These are phyloP conservation scores for Trebouxia sp. DNA, from an alignment of 139 green algal species.

Conservation along the genomic window DNA sequence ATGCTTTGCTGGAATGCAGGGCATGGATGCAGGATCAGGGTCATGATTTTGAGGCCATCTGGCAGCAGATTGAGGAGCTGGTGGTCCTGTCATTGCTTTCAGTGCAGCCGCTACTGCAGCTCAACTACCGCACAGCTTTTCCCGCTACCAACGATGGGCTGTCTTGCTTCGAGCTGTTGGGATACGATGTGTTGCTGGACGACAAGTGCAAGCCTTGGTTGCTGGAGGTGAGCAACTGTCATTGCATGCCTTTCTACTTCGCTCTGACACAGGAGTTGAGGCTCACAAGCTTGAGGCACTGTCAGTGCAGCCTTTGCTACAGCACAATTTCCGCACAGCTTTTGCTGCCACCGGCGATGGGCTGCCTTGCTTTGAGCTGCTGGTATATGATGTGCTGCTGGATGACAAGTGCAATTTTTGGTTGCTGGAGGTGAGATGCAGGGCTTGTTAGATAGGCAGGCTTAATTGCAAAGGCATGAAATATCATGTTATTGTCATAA, in stretches of 20 bases:
- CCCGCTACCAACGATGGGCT: constrained; percentile 61
- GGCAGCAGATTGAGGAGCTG: constrained; percentile 58
- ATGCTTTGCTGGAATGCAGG: constrained; percentile 2
- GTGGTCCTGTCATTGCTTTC: constrained; percentile 68
- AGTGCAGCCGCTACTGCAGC: constrained; percentile 71
- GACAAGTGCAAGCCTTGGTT: constrained; percentile 72
- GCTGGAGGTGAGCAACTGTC: constrained; percentile 57
- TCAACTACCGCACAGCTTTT: constrained; percentile 70
- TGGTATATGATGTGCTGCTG: constrained; percentile 72
- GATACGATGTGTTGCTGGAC: constrained; percentile 76
- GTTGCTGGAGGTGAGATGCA: constrained; percentile 77
- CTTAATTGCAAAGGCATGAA: too few species aligned
- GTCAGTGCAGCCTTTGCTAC: constrained; percentile 69
- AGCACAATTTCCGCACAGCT: constrained; percentile 69
- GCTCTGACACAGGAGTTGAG: too few species aligned
- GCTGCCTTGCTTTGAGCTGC: constrained; percentile 78
- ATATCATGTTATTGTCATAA: too few species aligned
- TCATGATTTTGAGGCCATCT: constrained; percentile 54
- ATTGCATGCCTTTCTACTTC: neutral
- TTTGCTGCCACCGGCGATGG: constrained; percentile 59
- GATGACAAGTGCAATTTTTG: constrained; percentile 70
- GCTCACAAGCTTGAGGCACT: too few species aligned
- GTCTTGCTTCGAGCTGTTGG: constrained; percentile 79
- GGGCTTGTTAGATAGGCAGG: too few species aligned
- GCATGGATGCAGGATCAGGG: constrained; percentile 40